Conservation (phyloP, 306 rosid species). For the Vigna angularis region DNA sequence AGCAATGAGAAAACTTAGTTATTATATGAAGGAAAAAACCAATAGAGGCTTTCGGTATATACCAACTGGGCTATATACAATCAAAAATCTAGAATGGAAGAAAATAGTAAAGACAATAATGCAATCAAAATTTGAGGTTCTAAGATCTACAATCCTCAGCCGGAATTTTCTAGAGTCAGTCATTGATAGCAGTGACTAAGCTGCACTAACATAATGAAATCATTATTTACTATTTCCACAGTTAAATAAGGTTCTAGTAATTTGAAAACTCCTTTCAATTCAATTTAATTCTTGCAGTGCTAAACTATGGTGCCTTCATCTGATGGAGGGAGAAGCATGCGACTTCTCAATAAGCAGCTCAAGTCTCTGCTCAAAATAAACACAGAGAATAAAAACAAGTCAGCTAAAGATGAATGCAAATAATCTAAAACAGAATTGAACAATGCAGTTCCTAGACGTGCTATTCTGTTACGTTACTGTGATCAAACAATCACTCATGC, state of each 20-base stretch:
- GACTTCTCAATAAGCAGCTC: constrained; percentile 71
- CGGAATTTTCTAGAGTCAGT: constrained; percentile 25
- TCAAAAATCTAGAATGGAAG: neutral
- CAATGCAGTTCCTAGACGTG: constrained; percentile 8
- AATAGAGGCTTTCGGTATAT: neutral
- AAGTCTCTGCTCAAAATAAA: constrained; percentile 64
- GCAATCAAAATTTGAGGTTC: constrained; percentile 15
- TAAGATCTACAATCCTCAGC: constrained; percentile 2
- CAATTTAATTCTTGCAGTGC: constrained; percentile 16
- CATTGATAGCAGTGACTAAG: constrained; percentile 23
- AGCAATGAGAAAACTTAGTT: neutral
- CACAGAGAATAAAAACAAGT: neutral
- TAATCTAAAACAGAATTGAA: constrained; percentile 32
- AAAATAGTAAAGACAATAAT: neutral
- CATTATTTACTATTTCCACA: constrained; percentile 20
- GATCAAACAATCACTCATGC: constrained; percentile 13
- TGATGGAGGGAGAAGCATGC: constrained; percentile 43
- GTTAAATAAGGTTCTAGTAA: constrained; percentile 14
- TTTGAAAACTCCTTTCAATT: constrained; percentile 29
- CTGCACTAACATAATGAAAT: constrained; percentile 26
- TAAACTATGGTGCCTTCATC: constrained; percentile 39
- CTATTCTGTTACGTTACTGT: constrained; percentile 16
- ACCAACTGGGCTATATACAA: neutral
- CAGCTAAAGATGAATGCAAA: constrained; percentile 9
- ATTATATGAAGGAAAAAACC: neutral